Base-by-base conservation (phyloP, 257 asterid species). In the Asclepias syriaca region DNA sequence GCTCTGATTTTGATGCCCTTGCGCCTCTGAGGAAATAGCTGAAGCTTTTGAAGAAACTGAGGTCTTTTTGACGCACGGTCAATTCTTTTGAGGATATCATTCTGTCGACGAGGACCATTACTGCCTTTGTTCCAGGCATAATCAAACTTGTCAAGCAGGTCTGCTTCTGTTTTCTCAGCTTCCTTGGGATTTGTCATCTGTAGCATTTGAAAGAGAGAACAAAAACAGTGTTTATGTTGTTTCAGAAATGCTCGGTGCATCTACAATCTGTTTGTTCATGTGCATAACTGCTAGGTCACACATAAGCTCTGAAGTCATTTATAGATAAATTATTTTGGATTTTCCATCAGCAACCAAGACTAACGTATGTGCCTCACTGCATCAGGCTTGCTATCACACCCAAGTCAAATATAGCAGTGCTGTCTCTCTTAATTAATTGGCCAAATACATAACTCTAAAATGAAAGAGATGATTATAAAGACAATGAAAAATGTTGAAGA, bases 71-170 rank as follows among this genome's bases (percentile, higher is more conserved):
- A 65, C 32, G 21, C 77, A 45, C 71, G 72, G 22, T 84, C 84
- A 18, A 89, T 77, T 74, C 82, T 84, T 65, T 59, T 77, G 80
- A 67, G 69, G 79, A 91, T 82, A 70, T 87, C 97, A 69, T 81
- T 78, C 43, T 69, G 86, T 58, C 98, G 95, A 48, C 99, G 97
- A 63, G 72, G 70, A 22, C 93, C 95, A 56, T 94, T 94, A 74
- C 87, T 83, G 50, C 85, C 97, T 77, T 81, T 91, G 88, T 94
- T 94, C 97, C 98, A 94, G 14, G 98, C 97, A 73, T 91, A 94
- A 74, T 94, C 97, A 78, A 91, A 94, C 56, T 29, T 90, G 68
- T 82, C 84, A 45, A 94, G 98, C 81, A 94, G 84, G 76, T 84
- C 83, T 66, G 86, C 80, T 83, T 94, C 99, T 34, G 95, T 89